Evolutionary conservation across 2,329 filamentous ascomycete species (phyloP).

Genomic region (Penicillium sp.): DNA sequence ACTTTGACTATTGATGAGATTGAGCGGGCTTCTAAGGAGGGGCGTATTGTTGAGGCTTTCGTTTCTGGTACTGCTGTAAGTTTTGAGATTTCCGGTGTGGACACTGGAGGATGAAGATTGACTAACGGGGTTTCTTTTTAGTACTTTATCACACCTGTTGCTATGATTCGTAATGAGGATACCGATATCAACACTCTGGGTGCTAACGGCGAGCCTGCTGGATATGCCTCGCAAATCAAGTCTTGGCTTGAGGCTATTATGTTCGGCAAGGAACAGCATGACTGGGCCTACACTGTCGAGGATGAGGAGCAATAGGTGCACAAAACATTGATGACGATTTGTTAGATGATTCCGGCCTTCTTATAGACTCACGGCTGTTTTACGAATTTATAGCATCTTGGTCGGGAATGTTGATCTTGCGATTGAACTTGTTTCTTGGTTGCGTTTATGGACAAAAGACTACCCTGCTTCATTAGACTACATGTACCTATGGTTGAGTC

Average conservation of each 20-base stretch:
- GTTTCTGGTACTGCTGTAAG: slow-evolving; percentile 79
- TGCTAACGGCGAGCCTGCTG: slow-evolving; percentile 28
- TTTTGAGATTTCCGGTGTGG: slow-evolving; percentile 20
- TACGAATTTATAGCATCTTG: neutral
- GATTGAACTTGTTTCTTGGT: slow-evolving; percentile 5
- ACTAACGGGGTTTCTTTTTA: slow-evolving; percentile 30
- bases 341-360: neutral
- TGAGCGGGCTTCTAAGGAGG: slow-evolving; percentile 66
- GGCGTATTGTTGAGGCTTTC: slow-evolving; percentile 77
- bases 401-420: neutral
- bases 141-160: slow-evolving; percentile 69
- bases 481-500: too few species aligned
- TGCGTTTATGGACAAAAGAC: neutral
- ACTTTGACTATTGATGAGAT: slow-evolving; percentile 79
- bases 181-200: slow-evolving; percentile 55
- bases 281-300: slow-evolving; percentile 66
- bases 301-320: slow-evolving; percentile 48
- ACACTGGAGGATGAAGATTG: neutral
- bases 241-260: slow-evolving; percentile 67
- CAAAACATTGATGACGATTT: neutral
- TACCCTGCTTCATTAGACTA: neutral
- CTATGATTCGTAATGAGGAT: slow-evolving; percentile 64
- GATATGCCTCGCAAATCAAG: slow-evolving; percentile 53
- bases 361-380: neutral
- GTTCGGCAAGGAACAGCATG: slow-evolving; percentile 65